Base-by-base conservation (phyloP, 1,284 basidiomycete species). In the Ustilago trichophora region DNA sequence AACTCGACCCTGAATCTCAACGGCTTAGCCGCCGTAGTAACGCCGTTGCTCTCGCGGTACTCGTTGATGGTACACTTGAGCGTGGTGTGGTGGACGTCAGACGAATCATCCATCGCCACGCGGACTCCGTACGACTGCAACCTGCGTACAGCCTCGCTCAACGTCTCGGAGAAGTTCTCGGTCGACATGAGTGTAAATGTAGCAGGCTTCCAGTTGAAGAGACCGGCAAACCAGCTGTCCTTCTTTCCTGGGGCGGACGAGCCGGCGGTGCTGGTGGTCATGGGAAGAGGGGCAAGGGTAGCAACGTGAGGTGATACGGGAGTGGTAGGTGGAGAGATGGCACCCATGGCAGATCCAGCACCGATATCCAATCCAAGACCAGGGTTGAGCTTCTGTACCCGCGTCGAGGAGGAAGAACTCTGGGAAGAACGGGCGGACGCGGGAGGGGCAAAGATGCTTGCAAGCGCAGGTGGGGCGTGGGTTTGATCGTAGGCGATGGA, bases 121-220 rank as follows among this genome's bases (percentile, higher is more conserved):
- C 83, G 78, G 11, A 91, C 85, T 6, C 91, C 90, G 37, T 90
- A 84, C 40, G 82, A 82, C 62, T 89, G 87, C 46, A 95, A 85
- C 15, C 93, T 83, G 12, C 87, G 85, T 16, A 86, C 83, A 45
- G 87, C 86, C 75, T 90, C 89, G 41, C 83, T 79, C 25, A 89
- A 86, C 11, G 91, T 91, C 31, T 85, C 84, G 7, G 83, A 80
- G 40, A 89, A 82, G 65, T 88, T 89, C 85, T 76, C 72, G 15
- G 58, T 63, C 21, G 76, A 76, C 71, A 76, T 70, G 45, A 80
- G 70, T 18, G 65, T 70, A 80, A 88, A 88, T 13, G 84, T 85
- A 15, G 87, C 84, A 0, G 91, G 88, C 76, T 89, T 91, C 85
- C 91, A 89, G 77, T 88, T 90, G 86, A 97, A 95, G 40, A 96